These are phyloP conservation scores for Fusarium sp. DNA, from an alignment of 2,329 filamentous ascomycete genomes.

Conservation along the genomic window DNA sequence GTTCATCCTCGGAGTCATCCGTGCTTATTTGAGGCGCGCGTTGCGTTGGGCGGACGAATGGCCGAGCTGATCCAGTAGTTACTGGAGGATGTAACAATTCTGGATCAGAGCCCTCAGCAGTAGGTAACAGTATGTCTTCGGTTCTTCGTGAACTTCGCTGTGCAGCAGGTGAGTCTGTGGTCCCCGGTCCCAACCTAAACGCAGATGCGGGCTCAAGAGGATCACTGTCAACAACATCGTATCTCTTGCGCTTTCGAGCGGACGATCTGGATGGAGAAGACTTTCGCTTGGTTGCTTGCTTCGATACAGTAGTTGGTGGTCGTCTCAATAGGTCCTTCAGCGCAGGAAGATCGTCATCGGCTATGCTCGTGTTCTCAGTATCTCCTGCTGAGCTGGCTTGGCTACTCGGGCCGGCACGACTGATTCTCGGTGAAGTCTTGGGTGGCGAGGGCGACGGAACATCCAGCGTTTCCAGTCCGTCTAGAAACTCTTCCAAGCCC, in stretches of 20 bases:
- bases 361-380: constrained; percentile 53
- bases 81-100: not conserved
- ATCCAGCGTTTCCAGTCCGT: constrained; percentile 36
- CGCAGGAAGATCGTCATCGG: constrained; percentile 53
- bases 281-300: constrained; percentile 40
- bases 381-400: constrained; percentile 50
- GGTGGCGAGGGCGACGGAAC: constrained; percentile 47
- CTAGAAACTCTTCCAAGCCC: constrained; percentile 28
- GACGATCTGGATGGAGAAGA: constrained; percentile 43
- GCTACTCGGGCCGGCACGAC: constrained; percentile 48
- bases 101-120: not conserved
- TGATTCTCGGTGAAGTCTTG: constrained; percentile 44
- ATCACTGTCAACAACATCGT: constrained; percentile 49
- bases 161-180: constrained; percentile 38
- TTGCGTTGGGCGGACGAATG: not conserved
- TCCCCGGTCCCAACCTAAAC: constrained; percentile 25
- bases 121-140: constrained; percentile 4
- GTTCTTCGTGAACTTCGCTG: constrained; percentile 38
- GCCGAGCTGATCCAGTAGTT: not conserved
- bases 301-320: constrained; percentile 22
- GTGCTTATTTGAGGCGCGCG: constrained; percentile 22
- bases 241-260: constrained; percentile 47
- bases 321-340: constrained; percentile 50
- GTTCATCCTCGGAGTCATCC: constrained; percentile 44
- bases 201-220: constrained; percentile 44